Percentiles rank a stretch among this genome's conserved stretches.
Conservation (phyloP, 2,329 filamentous ascomycete species). For the Arthrobotrys entomopaga region DNA sequence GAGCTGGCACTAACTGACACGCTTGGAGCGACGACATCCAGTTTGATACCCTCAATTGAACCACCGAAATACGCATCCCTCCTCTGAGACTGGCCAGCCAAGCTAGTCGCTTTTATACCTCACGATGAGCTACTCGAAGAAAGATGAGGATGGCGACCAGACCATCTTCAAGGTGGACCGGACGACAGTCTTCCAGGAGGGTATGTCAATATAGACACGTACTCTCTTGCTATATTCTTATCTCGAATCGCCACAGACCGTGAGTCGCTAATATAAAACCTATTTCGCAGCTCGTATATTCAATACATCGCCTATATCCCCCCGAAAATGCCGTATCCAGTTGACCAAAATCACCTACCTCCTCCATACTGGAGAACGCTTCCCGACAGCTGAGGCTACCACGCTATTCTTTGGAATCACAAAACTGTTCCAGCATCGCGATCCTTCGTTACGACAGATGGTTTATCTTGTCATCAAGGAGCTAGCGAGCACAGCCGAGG, state of each 20-base stretch:
- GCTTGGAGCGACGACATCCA: slow-evolving; percentile 4
- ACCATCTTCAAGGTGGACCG: slow-evolving; percentile 96
- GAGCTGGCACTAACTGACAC: slow-evolving; percentile 44
- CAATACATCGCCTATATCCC: slow-evolving; percentile 96
- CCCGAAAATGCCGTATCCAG: slow-evolving; percentile 95
- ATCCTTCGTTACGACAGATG: slow-evolving; percentile 97
- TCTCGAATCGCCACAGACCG: neutral
- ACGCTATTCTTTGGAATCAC: slow-evolving; percentile 99
- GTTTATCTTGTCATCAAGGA: slow-evolving; percentile 99
- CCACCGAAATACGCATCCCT: neutral
- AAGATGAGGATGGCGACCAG: slow-evolving; percentile 96
- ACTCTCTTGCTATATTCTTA: neutral
- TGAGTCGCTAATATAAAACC: slow-evolving; percentile 30
- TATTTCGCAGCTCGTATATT: slow-evolving; percentile 82
- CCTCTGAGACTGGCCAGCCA: slow-evolving; percentile 22
- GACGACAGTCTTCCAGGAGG: slow-evolving; percentile 98
- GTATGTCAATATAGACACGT: slow-evolving; percentile 65
- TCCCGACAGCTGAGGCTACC: slow-evolving; percentile 96
- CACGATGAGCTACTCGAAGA: slow-evolving; percentile 94
- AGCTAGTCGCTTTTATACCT: slow-evolving; percentile 30
- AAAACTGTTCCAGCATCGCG: slow-evolving; percentile 99
- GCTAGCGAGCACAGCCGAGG: slow-evolving; percentile 91
- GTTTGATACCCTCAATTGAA: slow-evolving; percentile 45
- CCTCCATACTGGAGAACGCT: slow-evolving; percentile 95
- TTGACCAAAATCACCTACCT: slow-evolving; percentile 97